These are phyloP conservation scores for Exophiala oligosperma DNA, from an alignment of 2,329 filamentous ascomycete genomes.

Conservation along the genomic window DNA sequence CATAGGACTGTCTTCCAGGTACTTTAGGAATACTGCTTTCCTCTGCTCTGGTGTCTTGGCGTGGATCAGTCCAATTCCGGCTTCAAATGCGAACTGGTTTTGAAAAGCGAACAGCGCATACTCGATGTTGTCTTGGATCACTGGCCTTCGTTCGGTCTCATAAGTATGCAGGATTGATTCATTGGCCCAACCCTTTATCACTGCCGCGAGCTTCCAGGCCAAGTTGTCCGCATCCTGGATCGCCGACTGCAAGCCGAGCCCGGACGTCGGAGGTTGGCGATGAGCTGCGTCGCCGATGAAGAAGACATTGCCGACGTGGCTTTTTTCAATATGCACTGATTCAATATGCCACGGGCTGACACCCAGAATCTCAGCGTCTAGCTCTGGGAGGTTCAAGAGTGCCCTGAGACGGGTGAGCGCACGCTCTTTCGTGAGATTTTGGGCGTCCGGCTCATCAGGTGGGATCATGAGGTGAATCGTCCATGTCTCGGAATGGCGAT, in stretches of 20 bases:
- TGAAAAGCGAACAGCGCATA: conserved; percentile 16
- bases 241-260: conserved; percentile 32
- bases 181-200: conserved; percentile 30
- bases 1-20: neutral
- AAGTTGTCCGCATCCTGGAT: conserved; percentile 42
- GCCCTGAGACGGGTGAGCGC: conserved; percentile 29
- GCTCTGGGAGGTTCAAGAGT: conserved; percentile 32
- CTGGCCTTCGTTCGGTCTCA: conserved; percentile 40
- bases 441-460: neutral
- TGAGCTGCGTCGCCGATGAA: conserved; percentile 37
- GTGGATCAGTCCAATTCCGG: neutral
- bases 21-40: neutral
- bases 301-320: conserved; percentile 35
- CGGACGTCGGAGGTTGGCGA: conserved; percentile 32
- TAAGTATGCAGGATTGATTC: conserved; percentile 40
- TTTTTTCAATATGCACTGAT: conserved; percentile 29
- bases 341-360: conserved; percentile 30
- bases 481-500: neutral
- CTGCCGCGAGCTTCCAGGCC: conserved; percentile 44
- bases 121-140: conserved; percentile 28
- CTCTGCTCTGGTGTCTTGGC: neutral
- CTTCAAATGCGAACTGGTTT: neutral
- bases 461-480: neutral
- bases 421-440: conserved; percentile 14
- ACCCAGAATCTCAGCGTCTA: conserved; percentile 30